Base-by-base conservation (phyloP, 2,329 filamentous ascomycete genomes). In the Beauveria asiatica region DNA sequence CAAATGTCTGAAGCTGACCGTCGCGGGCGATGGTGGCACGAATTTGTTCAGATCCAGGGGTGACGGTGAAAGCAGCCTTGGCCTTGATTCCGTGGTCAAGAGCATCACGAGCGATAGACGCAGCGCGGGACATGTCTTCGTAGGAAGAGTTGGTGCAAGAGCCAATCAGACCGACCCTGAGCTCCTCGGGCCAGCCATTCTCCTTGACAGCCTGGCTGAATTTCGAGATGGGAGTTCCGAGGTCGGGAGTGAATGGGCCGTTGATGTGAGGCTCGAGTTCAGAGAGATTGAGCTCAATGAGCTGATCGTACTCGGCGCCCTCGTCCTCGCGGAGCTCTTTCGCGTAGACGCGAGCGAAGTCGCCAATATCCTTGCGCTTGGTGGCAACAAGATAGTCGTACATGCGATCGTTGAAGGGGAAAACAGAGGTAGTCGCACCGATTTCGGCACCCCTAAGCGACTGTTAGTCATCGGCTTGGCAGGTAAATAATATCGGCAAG, bases 331-430 rank as follows among this genome's bases (percentile, higher is more conserved):
- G 85, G 65, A 99, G 89, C 70, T 96, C 91, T 69, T 90, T 81
- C 67, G 90, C 88, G 74, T 97, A 97, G 42, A 80, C 72, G 67
- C 90, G 87, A 59, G 94, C 84, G 73, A 92, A 97, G 74, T 97
- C 91, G 70, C 90, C 94, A 68, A 99, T 97, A 17, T 88, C 83
- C 72, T 84, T 81, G 71, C 94, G 89, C 84, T 96, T 97, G 68
- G 94, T 99, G 46, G 92, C 90, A 49, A 80, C 80, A 48, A 99
- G 85, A 80, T 97, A 99, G 73, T 97, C 89, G 82, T 96, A 90
- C 92, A 96, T 96, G 73, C 89, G 86, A 76, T 97, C 90, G 80
- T 95, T 96, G 86, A 96, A 99, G 68, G 92, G 92, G 88, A 99
- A 99, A 49, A 97, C 72, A 17, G 92, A 95, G 59, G 93, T 97